phyloP scores from a whole-genome alignment of 2,329 filamentous ascomycete species.

The Lasiodiplodia sp. region DNA sequence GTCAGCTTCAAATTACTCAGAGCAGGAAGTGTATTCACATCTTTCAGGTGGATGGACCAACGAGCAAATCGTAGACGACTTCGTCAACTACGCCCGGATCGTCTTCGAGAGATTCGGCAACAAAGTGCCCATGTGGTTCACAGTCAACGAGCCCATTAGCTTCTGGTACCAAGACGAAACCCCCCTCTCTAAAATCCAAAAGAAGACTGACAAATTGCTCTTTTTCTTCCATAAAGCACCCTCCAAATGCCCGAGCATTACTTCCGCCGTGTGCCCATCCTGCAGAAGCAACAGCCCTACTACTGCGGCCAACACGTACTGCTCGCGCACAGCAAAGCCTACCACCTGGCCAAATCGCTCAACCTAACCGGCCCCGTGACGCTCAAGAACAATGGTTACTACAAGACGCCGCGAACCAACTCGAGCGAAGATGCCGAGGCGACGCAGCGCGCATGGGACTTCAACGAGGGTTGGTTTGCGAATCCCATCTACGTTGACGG shows the following conservation, averaged over 20 bases:
- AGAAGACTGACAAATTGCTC: not conserved
- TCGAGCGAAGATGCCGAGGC: conserved; percentile 44
- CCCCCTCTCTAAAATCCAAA: not conserved
- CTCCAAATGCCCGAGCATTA: conserved; percentile 37
- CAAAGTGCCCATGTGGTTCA: conserved; percentile 51
- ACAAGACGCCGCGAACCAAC: conserved; percentile 47
- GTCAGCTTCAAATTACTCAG: no score
- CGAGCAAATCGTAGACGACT: conserved; percentile 43
- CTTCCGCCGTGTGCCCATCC: conserved; percentile 47
- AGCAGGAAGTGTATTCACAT: not conserved
- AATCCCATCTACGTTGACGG: conserved; percentile 53
- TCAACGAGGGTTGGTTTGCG: conserved; percentile 52
- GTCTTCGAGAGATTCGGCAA: conserved; percentile 49
- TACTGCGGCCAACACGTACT: conserved; percentile 48
- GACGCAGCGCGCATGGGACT: conserved; percentile 46
- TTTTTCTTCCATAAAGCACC: not conserved
- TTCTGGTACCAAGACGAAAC: conserved; percentile 35
- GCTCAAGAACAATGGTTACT: conserved; percentile 49
- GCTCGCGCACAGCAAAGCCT: conserved; percentile 46
- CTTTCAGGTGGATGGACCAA: conserved; percentile 44
- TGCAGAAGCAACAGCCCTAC: conserved; percentile 42
- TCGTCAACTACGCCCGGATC: conserved; percentile 50
- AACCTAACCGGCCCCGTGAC: conserved; percentile 47
- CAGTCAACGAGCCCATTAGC: conserved; percentile 51
- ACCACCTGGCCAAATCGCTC: conserved; percentile 53